Percentiles rank a stretch among this genome's conserved stretches.
Conservation (phyloP, 2,329 filamentous ascomycete species). For the Torrubiellomyces zombiae region DNA sequence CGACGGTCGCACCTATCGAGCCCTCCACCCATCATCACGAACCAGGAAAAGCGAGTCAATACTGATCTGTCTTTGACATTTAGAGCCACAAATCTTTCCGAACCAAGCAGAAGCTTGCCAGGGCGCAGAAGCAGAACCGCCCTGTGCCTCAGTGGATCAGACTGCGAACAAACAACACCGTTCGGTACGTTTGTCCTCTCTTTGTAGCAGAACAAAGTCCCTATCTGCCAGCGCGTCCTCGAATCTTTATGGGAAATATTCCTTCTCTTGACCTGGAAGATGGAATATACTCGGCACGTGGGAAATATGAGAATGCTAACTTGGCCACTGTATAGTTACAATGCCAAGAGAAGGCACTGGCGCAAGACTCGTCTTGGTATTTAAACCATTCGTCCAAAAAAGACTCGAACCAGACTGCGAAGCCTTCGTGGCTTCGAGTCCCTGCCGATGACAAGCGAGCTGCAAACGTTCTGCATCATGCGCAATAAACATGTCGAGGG, state of each 20-base stretch:
- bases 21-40: no score
- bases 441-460: no score
- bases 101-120: conserved; percentile 99
- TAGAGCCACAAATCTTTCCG: conserved; percentile 99
- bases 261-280: no score
- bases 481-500: no score
- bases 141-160: conserved; percentile 99
- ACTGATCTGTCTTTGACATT: conserved; percentile 4
- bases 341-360: conserved; percentile 99
- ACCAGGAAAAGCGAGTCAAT: conserved; percentile 1
- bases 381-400: conserved; percentile 46
- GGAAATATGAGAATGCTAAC: no score
- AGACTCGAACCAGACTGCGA: no score
- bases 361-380: conserved; percentile 99
- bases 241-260: neutral
- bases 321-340: conserved; percentile 68
- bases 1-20: conserved; percentile 1
- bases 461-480: no score
- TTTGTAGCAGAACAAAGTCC: conserved; percentile 1
- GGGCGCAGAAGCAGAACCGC: conserved; percentile 99
- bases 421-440: no score
- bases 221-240: neutral
- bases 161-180: conserved; percentile 96
- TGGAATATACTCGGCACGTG: no score
- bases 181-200: conserved; percentile 87